Evolutionary conservation across 371 early-diverging fungal species (phyloP).

Genomic region (Zancudomyces culisetae): DNA sequence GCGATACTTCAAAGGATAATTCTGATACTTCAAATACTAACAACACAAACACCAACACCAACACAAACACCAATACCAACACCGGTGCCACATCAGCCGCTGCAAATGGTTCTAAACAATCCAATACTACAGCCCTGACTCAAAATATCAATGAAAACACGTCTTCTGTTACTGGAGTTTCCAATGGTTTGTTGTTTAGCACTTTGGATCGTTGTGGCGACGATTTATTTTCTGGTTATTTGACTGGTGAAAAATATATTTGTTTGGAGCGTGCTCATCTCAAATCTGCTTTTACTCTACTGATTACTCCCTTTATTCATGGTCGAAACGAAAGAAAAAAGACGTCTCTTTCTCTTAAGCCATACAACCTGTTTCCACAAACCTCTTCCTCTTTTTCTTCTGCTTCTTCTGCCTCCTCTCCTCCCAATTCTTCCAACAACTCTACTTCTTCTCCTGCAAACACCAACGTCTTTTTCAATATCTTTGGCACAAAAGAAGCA

Average conservation of each 20-base stretch:
- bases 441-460: not conserved
- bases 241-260: constrained; percentile 72
- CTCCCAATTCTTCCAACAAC: not conserved
- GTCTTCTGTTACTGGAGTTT: not conserved
- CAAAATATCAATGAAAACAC: not conserved
- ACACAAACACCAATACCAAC: not conserved
- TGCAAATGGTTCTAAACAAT: not conserved
- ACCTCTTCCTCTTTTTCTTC: not conserved
- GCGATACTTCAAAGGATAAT: too few relatives aligned
- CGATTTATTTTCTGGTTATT: constrained; percentile 85
- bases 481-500: not conserved
- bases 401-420: not conserved
- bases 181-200: constrained; percentile 13
- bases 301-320: constrained; percentile 24
- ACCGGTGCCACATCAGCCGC: not conserved
- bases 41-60: not conserved
- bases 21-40: not conserved
- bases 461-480: not conserved
- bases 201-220: constrained; percentile 69
- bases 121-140: not conserved
- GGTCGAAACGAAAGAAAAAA: constrained; percentile 34
- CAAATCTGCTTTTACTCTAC: constrained; percentile 35
- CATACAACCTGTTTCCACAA: not conserved
- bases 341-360: constrained; percentile 4
- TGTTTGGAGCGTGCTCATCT: constrained; percentile 48